phyloP scores from a whole-genome alignment of 352 stramenopile genomes.

The Phytophthora rubi region DNA sequence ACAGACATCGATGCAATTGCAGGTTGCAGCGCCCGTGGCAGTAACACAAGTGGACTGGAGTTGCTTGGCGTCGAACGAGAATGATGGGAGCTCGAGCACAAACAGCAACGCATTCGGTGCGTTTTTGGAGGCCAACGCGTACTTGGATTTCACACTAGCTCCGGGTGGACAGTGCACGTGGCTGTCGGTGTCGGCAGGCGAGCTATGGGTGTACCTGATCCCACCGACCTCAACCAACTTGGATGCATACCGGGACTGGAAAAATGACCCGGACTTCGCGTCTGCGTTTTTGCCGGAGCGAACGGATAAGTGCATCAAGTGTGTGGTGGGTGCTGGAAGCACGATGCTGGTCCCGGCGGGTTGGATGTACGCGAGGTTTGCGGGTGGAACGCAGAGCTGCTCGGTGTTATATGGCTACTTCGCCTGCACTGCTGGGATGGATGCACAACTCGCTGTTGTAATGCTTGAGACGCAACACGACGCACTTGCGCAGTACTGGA shows the following conservation, averaged over 20 bases:
- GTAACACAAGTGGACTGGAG: conserved; percentile 69
- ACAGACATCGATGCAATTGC: conserved; percentile 40
- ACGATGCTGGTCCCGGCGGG: conserved; percentile 70
- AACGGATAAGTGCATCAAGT: conserved; percentile 80
- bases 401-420: conserved; percentile 72
- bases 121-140: conserved; percentile 60
- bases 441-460: conserved; percentile 55
- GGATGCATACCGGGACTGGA: conserved; percentile 68
- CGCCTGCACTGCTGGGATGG: conserved; percentile 54
- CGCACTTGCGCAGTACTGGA: conserved; percentile 37
- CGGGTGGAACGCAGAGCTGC: conserved; percentile 45
- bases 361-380: conserved; percentile 79
- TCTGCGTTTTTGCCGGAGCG: conserved; percentile 68
- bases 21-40: conserved; percentile 51
- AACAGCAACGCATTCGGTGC: conserved; percentile 67
- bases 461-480: conserved; percentile 48
- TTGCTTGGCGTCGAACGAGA: conserved; percentile 28
- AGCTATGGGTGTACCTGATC: conserved; percentile 74
- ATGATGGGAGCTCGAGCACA: neutral
- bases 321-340: conserved; percentile 49
- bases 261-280: conserved; percentile 40
- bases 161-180: conserved; percentile 62
- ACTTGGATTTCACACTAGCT: conserved; percentile 71
- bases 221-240: conserved; percentile 55
- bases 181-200: conserved; percentile 68